Base-by-base conservation (phyloP, 2,329 filamentous ascomycete species). In the Xylaria sp. region DNA sequence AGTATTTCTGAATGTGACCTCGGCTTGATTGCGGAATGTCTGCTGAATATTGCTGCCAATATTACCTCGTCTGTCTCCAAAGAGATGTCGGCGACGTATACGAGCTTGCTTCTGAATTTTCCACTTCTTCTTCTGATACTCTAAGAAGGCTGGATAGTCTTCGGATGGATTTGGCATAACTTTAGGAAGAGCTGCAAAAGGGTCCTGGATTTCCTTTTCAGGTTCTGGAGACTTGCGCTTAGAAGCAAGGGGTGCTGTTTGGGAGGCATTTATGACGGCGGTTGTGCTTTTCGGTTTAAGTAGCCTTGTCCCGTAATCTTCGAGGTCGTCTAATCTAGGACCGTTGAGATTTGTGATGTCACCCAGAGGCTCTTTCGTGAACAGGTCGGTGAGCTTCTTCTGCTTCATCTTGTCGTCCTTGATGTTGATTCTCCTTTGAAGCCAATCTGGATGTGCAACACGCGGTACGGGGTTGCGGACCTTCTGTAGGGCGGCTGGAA, bases 321-420 rank as follows among this genome's bases (percentile, higher is more conserved):
- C 94, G 69, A 97, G 84, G 78, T 97, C 94, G 12, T 83, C 87
- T 75, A 84, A 78, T 57, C 82, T 84, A 68, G 78, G 83, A 77
- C 79, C 87, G 74, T 80, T 88, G 79, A 85, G 79, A 87, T 97
- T 82, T 78, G 88, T 85, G 82, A 93, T 91, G 73, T 95, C 92
- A 13, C 89, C 88, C 27, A 97, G 80, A 0, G 93, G 92, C 54
- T 85, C 89, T 78, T 91, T 92, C 76, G 78, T 54, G 29, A 99
- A 97, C 74, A 97, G 84, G 76, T 98, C 96, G 0, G 95, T 99
- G 84, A 99, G 92, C 82, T 99, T 99, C 83, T 94, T 97, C 82
- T 99, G 96, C 84, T 99, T 97, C 86, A 98, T 91, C 78, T 92
- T 94, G 82, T 99, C 96, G 66, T 99, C 96, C 80, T 98, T 98